phyloP scores from a whole-genome alignment of 1,284 basidiomycete species.

The Moniliella sp. region DNA sequence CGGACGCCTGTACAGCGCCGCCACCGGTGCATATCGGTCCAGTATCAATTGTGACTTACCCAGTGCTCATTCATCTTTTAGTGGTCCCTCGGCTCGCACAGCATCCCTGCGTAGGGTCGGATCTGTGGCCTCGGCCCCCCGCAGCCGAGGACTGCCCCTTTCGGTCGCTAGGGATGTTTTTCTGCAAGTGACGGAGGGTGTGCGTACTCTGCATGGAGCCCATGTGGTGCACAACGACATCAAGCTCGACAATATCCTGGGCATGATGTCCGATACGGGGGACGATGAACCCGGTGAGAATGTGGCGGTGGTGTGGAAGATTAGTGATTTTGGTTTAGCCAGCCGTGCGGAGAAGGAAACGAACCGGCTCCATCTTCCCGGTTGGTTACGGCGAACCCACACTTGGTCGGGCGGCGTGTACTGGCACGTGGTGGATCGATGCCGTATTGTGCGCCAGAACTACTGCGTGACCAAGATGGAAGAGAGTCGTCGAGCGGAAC shows the following conservation, averaged over 20 bases:
- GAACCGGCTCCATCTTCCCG: too few species aligned
- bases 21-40: not conserved
- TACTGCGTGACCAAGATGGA: slow-evolving; percentile 7
- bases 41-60: not conserved
- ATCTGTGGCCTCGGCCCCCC: not conserved
- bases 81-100: not conserved
- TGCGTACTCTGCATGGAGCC: slow-evolving; percentile 65
- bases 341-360: slow-evolving; percentile 1
- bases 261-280: slow-evolving; percentile 3
- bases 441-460: slow-evolving; percentile 19
- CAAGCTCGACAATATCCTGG: slow-evolving; percentile 82
- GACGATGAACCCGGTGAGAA: slow-evolving; percentile 1
- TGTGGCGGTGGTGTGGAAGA: slow-evolving; percentile 15
- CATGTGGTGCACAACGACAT: slow-evolving; percentile 44
- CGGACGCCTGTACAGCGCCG: not conserved
- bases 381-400: too few species aligned
- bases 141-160: slow-evolving; percentile 17
- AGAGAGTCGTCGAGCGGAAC: not conserved
- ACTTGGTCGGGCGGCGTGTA: not conserved
- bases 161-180: slow-evolving; percentile 59
- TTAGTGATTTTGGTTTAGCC: slow-evolving; percentile 64
- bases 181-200: slow-evolving; percentile 62
- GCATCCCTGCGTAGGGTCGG: not conserved
- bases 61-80: not conserved
- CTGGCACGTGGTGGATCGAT: slow-evolving; percentile 12